Percentiles rank a stretch among this genome's conserved stretches.
These are phyloP conservation scores for Cylindrotheca closterium DNA, from an alignment of 108 stramenopile species.

Conservation along the genomic window DNA sequence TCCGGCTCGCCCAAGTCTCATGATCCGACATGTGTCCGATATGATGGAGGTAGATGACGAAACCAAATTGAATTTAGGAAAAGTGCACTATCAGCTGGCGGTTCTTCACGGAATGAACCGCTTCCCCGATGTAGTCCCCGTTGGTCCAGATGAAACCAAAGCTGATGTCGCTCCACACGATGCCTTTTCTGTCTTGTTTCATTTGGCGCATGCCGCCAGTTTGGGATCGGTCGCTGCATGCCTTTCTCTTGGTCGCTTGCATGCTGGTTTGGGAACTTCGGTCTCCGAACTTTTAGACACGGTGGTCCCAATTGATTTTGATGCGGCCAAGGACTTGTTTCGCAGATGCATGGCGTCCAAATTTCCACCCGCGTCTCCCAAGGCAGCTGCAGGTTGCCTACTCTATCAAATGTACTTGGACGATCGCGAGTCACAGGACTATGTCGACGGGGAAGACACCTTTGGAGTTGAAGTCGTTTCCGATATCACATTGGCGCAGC, in stretches of 20 bases:
- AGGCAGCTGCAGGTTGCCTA: slow-evolving; percentile 72
- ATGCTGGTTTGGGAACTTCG: slow-evolving; percentile 54
- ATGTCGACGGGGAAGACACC: slow-evolving; percentile 21
- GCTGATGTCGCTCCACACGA: slow-evolving; percentile 49
- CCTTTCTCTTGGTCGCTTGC: slow-evolving; percentile 61
- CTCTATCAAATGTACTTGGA: slow-evolving; percentile 67
- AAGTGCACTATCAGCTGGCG: slow-evolving; percentile 76
- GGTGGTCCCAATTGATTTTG: slow-evolving; percentile 66
- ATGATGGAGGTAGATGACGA: slow-evolving; percentile 55
- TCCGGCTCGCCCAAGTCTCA: slow-evolving; percentile 18
- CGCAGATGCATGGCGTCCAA: slow-evolving; percentile 48
- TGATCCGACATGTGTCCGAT: slow-evolving; percentile 25
- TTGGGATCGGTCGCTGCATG: slow-evolving; percentile 53
- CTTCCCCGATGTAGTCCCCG: slow-evolving; percentile 61
- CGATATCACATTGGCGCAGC: slow-evolving; percentile 34
- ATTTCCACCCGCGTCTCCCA: slow-evolving; percentile 34
- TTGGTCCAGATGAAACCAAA: slow-evolving; percentile 6
- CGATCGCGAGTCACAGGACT: slow-evolving; percentile 44
- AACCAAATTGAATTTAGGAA: slow-evolving; percentile 59
- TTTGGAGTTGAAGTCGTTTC: slow-evolving; percentile 9
- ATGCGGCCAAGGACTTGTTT: slow-evolving; percentile 57
- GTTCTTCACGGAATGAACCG: slow-evolving; percentile 63
- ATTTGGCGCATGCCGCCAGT: slow-evolving; percentile 63
- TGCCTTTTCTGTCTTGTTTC: slow-evolving; percentile 69
- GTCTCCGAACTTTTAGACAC: slow-evolving; percentile 50